Conservation (phyloP, 129 eudicot genomes). For the Sambucus nigra region DNA sequence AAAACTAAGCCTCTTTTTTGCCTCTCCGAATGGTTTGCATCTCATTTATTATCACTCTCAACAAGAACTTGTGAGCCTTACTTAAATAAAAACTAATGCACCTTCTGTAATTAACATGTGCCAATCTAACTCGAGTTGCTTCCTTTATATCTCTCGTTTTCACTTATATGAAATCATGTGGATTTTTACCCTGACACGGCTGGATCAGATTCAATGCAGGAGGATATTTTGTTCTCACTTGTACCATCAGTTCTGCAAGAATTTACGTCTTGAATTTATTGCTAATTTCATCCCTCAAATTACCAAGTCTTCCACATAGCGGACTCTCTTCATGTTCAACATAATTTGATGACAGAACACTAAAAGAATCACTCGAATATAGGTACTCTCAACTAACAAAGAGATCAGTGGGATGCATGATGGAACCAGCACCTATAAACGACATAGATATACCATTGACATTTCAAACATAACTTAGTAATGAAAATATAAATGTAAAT, state of each 20-base stretch:
- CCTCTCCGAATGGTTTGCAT: constrained; percentile 27
- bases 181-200: constrained; percentile 5
- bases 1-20: too few relatives aligned
- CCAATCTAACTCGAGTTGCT: constrained; percentile 4
- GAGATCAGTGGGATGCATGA: too few relatives aligned
- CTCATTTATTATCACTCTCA: constrained; percentile 29
- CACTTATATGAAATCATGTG: constrained; percentile 9
- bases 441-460: too few relatives aligned
- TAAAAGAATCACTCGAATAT: constrained; percentile 10
- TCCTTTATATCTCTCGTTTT: constrained; percentile 15
- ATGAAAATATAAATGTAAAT: too few relatives aligned
- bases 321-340: constrained; percentile 15
- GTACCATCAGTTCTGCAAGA: constrained; percentile 1
- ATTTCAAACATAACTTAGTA: neutral
- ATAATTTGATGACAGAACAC: constrained; percentile 8
- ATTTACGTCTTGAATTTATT: neutral
- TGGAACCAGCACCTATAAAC: too few relatives aligned
- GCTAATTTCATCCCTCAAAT: constrained; percentile 24
- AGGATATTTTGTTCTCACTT: constrained; percentile 10
- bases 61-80: constrained; percentile 22
- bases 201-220: constrained; percentile 10
- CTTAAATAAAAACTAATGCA: constrained; percentile 17
- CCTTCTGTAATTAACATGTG: constrained; percentile 4
- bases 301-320: too few relatives aligned
- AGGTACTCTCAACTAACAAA: too few relatives aligned